Evolutionary conservation across 2,329 filamentous ascomycete species (phyloP), one percentile per base, ranked within the genome.

Genomic region (Epichloe typhina): DNA sequence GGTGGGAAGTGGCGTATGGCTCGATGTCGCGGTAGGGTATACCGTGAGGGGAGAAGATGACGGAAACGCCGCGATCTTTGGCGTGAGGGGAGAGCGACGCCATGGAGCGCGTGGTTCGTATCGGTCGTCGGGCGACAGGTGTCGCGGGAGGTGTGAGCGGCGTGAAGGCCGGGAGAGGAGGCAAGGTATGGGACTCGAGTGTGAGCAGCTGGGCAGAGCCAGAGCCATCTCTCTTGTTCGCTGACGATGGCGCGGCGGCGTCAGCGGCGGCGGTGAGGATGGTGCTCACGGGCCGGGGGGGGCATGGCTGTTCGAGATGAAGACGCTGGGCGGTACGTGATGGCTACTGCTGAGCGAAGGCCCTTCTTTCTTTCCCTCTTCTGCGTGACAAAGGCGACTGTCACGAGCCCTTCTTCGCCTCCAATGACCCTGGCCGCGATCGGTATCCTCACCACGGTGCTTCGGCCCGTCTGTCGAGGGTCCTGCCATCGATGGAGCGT

Each of bases 21-120:
- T 70, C 65, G 9, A 86, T 66, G 21, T 72, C 67, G 5, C 70
- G 61, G 57, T 77, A 79, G 0, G 72, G 68, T 39, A 80, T 75
- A 12, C 82, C 82, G 58, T 84, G 80, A 0, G 82, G 82, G 0
- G 80, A 80, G 63, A 80, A 86, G 46, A 86, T 67, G 41, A 84
- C 65, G 1, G 79, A 83, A 19, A 84, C 62, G 2, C 79, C 73
- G 56, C 65, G 61, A 47, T 66, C 66, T 63, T 58, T 65, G 61
- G 54, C 61, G 58, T 62, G 49, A 57, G 66, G 56, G 2, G 64
- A 55, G 5, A 69, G 55, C 1, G 66, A 67, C 1, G 64, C 61
- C 4, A 61, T 57, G 13, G 69, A 72, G 39, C 63, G 65, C 15
- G 61, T 59, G 5, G 66, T 65, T 17, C 64, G 62, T 4, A 68